Evolutionary conservation across 2,329 filamentous ascomycete genomes (phyloP).

Genomic region (Eurotiales sp.): DNA sequence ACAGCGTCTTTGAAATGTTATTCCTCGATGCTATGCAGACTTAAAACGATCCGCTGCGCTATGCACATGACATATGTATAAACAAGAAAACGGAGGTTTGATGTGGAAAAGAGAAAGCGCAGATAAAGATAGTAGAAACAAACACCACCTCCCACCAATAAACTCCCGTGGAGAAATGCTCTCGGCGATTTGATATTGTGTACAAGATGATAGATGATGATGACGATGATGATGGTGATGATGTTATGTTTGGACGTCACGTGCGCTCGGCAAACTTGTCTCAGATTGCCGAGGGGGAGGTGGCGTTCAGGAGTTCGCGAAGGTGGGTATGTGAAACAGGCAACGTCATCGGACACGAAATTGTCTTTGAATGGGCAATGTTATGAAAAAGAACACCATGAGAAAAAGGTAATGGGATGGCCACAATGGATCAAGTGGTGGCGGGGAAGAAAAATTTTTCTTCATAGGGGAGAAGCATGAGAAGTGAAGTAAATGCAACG

Average conservation of each 20-base stretch:
- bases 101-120: background rate
- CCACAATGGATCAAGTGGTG: slow-evolving; percentile 12
- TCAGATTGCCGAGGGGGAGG: slow-evolving; percentile 1
- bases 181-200: slow-evolving; percentile 2
- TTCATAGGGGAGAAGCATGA: background rate
- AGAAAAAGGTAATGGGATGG: slow-evolving; percentile 6
- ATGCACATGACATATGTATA: slow-evolving; percentile 14
- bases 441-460: background rate
- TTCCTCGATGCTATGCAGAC: slow-evolving; percentile 9
- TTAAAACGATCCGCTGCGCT: slow-evolving; percentile 15
- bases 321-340: background rate
- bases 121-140: background rate
- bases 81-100: slow-evolving; percentile 2
- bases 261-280: slow-evolving; percentile 6
- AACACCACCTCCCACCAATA: slow-evolving; percentile 10
- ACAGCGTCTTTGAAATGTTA: background rate
- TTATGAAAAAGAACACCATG: slow-evolving; percentile 15
- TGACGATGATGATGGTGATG: background rate
- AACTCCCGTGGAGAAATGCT: slow-evolving; percentile 14
- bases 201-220: background rate
- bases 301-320: slow-evolving; percentile 5
- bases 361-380: background rate
- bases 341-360: background rate
- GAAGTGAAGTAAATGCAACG: slow-evolving; percentile 1
- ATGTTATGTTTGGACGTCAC: no score